These are phyloP conservation scores for Rosa multiflora DNA, from an alignment of 306 rosid species.

Conservation along the genomic window DNA sequence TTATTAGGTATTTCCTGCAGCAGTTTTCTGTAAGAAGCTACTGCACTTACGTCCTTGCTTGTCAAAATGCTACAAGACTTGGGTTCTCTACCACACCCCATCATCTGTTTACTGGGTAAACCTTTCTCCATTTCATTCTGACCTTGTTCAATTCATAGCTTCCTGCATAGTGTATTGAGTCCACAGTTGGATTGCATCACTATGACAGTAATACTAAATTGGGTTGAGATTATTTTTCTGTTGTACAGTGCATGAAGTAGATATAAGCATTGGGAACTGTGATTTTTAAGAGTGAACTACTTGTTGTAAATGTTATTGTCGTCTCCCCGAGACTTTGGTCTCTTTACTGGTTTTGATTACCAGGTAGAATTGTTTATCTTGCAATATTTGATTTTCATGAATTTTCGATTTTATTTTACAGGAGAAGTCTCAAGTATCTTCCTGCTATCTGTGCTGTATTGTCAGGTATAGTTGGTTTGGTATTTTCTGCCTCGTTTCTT, in stretches of 20 bases:
- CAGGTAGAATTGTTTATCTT: neutral
- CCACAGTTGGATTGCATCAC: neutral
- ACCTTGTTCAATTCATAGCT: neutral
- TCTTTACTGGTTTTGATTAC: conserved; percentile 13
- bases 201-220: neutral
- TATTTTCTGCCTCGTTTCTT: neutral
- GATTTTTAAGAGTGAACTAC: neutral
- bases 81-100: neutral
- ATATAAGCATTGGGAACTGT: neutral
- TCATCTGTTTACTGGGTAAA: neutral
- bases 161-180: neutral
- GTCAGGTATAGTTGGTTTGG: conserved; percentile 46
- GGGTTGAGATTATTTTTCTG: neutral
- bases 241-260: neutral
- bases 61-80: neutral
- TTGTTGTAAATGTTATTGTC: neutral
- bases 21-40: neutral
- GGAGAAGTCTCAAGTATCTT: conserved; percentile 37
- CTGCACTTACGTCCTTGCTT: neutral
- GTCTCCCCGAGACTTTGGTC: neutral
- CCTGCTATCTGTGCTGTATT: conserved; percentile 40
- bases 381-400: neutral
- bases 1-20: neutral
- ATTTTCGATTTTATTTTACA: conserved; percentile 30
- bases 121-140: neutral